Conservation (phyloP, 129 eudicot species). For the Smallanthus sonchifolius region DNA sequence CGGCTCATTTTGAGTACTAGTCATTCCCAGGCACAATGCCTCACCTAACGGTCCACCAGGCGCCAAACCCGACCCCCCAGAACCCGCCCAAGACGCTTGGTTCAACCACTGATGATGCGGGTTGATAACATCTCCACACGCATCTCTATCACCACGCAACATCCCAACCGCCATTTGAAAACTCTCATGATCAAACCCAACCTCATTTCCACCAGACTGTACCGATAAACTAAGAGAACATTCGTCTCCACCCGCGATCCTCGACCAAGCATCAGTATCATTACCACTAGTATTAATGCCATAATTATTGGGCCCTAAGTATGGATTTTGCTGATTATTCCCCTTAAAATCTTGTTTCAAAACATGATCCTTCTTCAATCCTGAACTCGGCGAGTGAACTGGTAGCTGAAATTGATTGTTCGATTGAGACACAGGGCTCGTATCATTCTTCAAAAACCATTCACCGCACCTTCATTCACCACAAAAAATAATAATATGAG, state of each 20-base stretch:
- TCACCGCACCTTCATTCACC: conserved; percentile 32
- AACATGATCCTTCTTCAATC: conserved; percentile 21
- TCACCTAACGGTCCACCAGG: conserved; percentile 89
- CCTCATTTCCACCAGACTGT: conserved; percentile 38
- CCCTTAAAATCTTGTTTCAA: conserved; percentile 20
- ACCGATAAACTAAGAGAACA: conserved; percentile 50
- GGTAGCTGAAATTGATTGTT: conserved; percentile 35
- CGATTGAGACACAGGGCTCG: conserved; percentile 19
- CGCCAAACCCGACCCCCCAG: conserved; percentile 3
- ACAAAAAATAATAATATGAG: not conserved
- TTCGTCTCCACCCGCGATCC: conserved; percentile 34
- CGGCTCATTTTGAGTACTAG: conserved; percentile 16
- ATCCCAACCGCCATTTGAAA: conserved; percentile 12
- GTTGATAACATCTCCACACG: conserved; percentile 15
- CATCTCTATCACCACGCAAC: not conserved
- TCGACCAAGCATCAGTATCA: conserved; percentile 51
- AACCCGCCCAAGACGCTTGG: conserved; percentile 45
- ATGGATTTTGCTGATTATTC: not conserved
- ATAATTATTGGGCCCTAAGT: not conserved
- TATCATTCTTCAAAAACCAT: conserved; percentile 41
- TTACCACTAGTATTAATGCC: not conserved
- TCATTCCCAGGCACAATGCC: conserved; percentile 63
- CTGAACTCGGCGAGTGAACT: conserved; percentile 20
- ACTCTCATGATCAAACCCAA: conserved; percentile 6
- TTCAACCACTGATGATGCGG: conserved; percentile 31